Evolutionary conservation across 2,329 filamentous ascomycete genomes (phyloP).

Genomic region (Verticillium albo-atrum): DNA sequence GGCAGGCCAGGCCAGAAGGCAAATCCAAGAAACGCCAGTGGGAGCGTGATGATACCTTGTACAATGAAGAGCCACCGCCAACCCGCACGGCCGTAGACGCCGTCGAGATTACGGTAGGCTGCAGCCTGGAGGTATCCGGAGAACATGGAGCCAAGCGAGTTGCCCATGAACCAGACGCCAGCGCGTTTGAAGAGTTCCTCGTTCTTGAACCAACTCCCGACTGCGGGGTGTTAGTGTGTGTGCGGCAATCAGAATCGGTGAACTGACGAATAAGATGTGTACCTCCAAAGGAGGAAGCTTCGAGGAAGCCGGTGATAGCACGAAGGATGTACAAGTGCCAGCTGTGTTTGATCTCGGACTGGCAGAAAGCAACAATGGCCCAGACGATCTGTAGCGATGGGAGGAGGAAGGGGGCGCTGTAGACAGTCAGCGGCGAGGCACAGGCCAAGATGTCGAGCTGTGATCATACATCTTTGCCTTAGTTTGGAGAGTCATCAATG

Average conservation of each 20-base stretch:
- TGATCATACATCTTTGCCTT: slow-evolving; percentile 17
- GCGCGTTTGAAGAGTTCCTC: slow-evolving; percentile 37
- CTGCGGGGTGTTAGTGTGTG: neutral
- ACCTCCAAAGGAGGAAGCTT: slow-evolving; percentile 19
- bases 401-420: slow-evolving; percentile 17
- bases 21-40: slow-evolving; percentile 5
- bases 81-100: slow-evolving; percentile 5
- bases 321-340: slow-evolving; percentile 20
- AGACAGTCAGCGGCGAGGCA: neutral
- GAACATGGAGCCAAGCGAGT: slow-evolving; percentile 13
- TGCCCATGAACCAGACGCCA: slow-evolving; percentile 40
- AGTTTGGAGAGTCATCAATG: slow-evolving; percentile 21
- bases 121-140: slow-evolving; percentile 10
- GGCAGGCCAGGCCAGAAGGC: slow-evolving; percentile 2
- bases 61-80: slow-evolving; percentile 12
- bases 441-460: neutral
- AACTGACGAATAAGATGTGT: slow-evolving; percentile 21
- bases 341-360: slow-evolving; percentile 16
- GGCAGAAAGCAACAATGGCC: slow-evolving; percentile 20
- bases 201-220: slow-evolving; percentile 21
- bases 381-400: slow-evolving; percentile 17
- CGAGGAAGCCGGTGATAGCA: slow-evolving; percentile 12
- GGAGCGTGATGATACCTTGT: slow-evolving; percentile 7
- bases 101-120: slow-evolving; percentile 7
- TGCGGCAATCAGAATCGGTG: slow-evolving; percentile 19